These are phyloP conservation scores for Aspergillus aculeatus DNA, from an alignment of 2,329 filamentous ascomycete species.

Conservation along the genomic window DNA sequence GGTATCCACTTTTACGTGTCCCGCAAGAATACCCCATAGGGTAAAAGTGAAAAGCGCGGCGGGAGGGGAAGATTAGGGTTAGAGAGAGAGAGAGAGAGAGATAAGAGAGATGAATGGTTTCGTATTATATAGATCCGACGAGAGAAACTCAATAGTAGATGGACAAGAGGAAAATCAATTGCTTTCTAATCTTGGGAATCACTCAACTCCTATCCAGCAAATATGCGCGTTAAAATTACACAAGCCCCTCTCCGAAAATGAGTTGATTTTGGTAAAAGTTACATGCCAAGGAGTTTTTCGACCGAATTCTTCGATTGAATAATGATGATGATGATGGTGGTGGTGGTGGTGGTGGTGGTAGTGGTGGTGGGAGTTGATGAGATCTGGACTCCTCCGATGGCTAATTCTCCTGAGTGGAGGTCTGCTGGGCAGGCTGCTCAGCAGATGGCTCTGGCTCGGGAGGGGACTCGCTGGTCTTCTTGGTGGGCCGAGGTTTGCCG, in stretches of 20 bases:
- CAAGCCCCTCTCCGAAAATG: too few species aligned
- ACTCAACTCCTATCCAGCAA: not conserved
- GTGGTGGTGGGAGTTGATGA: too few species aligned
- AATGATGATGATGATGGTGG: too few species aligned
- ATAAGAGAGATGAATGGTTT: not conserved
- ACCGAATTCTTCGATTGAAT: too few species aligned
- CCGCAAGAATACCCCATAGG: too few species aligned
- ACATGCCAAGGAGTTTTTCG: not conserved
- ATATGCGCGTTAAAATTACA: not conserved
- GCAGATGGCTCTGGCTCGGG: not conserved
- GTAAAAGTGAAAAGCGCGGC: too few species aligned
- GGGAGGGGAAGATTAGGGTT: too few species aligned
- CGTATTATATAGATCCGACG: not conserved
- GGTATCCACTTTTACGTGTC: too few species aligned
- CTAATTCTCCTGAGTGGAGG: not conserved
- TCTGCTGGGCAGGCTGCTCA: not conserved
- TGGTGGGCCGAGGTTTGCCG: not conserved
- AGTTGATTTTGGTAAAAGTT: not conserved
- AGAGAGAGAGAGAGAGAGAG: not conserved
- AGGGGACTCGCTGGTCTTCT: not conserved
- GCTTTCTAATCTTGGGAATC: not conserved
- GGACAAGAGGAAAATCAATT: not conserved
- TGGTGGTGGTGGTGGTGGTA: too few species aligned
- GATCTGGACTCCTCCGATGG: not conserved
- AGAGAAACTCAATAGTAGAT: not conserved